Evolutionary conservation across 805 yeast species (phyloP).

Genomic region (Groenewaldozyma tartarivorans): DNA sequence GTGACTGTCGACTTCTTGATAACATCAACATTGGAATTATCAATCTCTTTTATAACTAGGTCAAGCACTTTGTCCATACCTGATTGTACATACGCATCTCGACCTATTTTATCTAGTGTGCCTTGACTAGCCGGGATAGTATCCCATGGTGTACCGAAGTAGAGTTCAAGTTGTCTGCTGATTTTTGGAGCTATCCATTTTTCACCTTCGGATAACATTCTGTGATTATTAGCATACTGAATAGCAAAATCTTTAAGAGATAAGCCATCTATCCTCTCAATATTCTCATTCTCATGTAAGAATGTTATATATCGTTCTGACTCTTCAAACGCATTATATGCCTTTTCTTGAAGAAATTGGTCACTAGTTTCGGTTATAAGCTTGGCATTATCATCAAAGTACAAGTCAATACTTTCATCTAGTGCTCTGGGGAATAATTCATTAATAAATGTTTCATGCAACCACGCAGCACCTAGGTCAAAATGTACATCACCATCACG

Average conservation of each 20-base stretch:
- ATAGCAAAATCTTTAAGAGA: constrained; percentile 42
- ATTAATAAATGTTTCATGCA: constrained; percentile 71
- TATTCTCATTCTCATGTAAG: constrained; percentile 33
- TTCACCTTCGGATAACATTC: constrained; percentile 30
- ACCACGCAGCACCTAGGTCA: constrained; percentile 76
- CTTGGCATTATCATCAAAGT: constrained; percentile 39
- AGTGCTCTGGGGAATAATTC: constrained; percentile 46
- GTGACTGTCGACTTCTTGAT: constrained; percentile 35
- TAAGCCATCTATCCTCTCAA: constrained; percentile 38
- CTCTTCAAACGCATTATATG: constrained; percentile 40
- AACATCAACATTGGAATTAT: constrained; percentile 24
- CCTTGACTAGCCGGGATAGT: constrained; percentile 53
- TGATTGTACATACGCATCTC: constrained; percentile 59
- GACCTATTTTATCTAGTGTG: constrained; percentile 37
- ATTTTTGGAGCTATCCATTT: constrained; percentile 44
- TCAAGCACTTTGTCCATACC: constrained; percentile 50
- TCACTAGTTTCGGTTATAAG: constrained; percentile 22
- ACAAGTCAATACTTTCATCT: constrained; percentile 22
- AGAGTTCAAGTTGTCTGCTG: constrained; percentile 54
- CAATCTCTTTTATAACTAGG: constrained; percentile 35
- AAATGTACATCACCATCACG: constrained; percentile 49
- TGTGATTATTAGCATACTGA: constrained; percentile 33
- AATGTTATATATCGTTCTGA: constrained; percentile 50
- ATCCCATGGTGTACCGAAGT: constrained; percentile 72
- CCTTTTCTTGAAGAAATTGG: constrained; percentile 11